phyloP scores from a whole-genome alignment of 805 yeast species.

The Lipomyces sp. region DNA sequence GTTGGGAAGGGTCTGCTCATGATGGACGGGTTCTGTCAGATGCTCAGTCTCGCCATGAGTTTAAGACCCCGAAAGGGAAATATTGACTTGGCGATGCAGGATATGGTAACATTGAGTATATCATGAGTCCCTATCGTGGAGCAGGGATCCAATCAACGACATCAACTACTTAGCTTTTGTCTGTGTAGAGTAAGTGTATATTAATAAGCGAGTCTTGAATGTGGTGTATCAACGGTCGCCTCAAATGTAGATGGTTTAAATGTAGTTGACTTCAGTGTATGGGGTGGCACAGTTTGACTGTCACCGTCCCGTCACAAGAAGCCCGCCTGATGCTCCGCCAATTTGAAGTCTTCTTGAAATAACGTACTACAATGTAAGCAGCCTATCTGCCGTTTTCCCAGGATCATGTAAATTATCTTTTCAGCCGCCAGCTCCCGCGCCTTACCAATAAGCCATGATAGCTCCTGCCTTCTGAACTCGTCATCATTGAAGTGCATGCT shows the following conservation, averaged over 20 bases:
- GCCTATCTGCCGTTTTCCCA: neutral
- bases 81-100: neutral
- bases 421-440: constrained; percentile 4
- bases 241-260: constrained; percentile 7
- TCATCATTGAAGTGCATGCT: constrained; percentile 8
- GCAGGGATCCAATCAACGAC: constrained; percentile 5
- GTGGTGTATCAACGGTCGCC: constrained; percentile 3
- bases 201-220: constrained; percentile 4
- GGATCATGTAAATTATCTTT: constrained; percentile 1
- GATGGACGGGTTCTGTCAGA: neutral
- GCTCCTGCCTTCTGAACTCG: constrained; percentile 8
- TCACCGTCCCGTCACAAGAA: constrained; percentile 7
- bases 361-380: constrained; percentile 9
- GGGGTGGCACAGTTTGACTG: constrained; percentile 5
- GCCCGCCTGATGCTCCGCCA: constrained; percentile 9
- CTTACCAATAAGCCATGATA: neutral
- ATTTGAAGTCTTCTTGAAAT: constrained; percentile 5
- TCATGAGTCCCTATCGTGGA: no score
- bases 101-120: neutral
- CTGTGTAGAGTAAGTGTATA: constrained; percentile 6
- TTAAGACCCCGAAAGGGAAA: neutral
- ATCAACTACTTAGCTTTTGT: constrained; percentile 2
- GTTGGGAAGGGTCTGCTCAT: neutral
- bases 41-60: neutral
- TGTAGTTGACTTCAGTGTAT: constrained; percentile 9